A percentile compares a stretch with the other conserved stretches of the same genome.
phyloP scores from a whole-genome alignment of 2,329 filamentous ascomycete genomes.

The Talaromyces sp. region DNA sequence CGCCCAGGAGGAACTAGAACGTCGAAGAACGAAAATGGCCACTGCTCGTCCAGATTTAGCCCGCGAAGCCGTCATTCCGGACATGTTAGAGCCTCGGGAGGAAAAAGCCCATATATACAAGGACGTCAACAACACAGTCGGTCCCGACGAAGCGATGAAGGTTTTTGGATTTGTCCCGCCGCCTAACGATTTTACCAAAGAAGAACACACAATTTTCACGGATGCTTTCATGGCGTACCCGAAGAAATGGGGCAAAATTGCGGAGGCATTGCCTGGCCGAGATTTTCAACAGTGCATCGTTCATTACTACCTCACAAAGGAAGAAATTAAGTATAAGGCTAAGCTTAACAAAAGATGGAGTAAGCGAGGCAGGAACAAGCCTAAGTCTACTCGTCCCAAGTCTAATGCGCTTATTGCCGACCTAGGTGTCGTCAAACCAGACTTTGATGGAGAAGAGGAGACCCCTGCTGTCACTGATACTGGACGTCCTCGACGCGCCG shows the following conservation, averaged over 20 bases:
- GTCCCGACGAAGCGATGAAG: slow-evolving; percentile 41
- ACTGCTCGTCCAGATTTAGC: slow-evolving; percentile 49
- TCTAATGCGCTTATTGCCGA: slow-evolving; percentile 54
- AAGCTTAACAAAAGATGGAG: slow-evolving; percentile 51
- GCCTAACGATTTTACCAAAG: slow-evolving; percentile 50
- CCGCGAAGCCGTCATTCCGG: slow-evolving; percentile 51
- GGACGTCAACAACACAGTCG: slow-evolving; percentile 50
- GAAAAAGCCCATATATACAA: slow-evolving; percentile 45
- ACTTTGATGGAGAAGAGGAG: slow-evolving; percentile 49
- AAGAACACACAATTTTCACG: slow-evolving; percentile 51
- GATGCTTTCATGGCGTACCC: slow-evolving; percentile 52
- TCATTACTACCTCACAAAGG: slow-evolving; percentile 56
- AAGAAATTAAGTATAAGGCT: slow-evolving; percentile 54
- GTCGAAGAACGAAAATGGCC: slow-evolving; percentile 46
- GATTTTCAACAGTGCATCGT: slow-evolving; percentile 53
- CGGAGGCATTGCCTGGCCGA: slow-evolving; percentile 49
- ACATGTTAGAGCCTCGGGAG: slow-evolving; percentile 50
- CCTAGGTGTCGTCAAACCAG: slow-evolving; percentile 46
- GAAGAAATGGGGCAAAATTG: slow-evolving; percentile 57
- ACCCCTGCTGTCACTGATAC: slow-evolving; percentile 52
- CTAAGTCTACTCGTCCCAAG: slow-evolving; percentile 44
- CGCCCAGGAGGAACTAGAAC: slow-evolving; percentile 50
- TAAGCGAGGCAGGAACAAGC: slow-evolving; percentile 37
- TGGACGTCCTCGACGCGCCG: slow-evolving; percentile 52
- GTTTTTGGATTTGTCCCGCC: slow-evolving; percentile 51